phyloP scores from a whole-genome alignment of 768 basidiomycete species.

The Asterophora parasitica region DNA sequence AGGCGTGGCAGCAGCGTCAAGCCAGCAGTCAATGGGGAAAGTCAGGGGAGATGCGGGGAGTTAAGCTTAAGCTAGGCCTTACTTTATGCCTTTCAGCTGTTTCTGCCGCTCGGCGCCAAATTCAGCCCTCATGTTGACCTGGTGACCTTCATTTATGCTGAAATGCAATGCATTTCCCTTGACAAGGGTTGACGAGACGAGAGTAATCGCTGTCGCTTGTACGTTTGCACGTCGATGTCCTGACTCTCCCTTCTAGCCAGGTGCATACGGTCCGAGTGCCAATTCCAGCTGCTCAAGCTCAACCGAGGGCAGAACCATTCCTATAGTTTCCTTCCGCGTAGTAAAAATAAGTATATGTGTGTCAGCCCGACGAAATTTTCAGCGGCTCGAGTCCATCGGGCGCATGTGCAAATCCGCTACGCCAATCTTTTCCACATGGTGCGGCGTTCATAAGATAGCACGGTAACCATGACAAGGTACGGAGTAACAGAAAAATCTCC shows the following conservation, averaged over 20 bases:
- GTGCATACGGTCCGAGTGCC: constrained; percentile 3
- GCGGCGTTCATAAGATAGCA: constrained; percentile 1
- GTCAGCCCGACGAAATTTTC: not conserved
- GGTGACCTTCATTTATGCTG: constrained; percentile 12
- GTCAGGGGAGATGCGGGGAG: constrained; percentile 12
- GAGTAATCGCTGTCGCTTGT: constrained; percentile 14
- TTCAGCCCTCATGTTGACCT: constrained; percentile 9
- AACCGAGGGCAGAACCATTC: not conserved
- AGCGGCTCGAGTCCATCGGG: not conserved
- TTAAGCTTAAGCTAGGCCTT: constrained; percentile 3
- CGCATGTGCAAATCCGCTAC: not conserved
- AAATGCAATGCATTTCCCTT: constrained; percentile 7
- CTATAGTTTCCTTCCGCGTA: not conserved
- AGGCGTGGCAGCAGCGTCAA: not conserved
- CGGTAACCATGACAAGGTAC: not conserved
- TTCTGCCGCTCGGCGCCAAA: constrained; percentile 3
- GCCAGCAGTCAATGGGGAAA: not conserved
- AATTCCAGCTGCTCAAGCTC: not conserved
- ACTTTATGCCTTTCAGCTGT: constrained; percentile 8
- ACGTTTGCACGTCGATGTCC: constrained; percentile 14
- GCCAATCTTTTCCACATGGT: not conserved
- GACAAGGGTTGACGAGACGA: constrained; percentile 9
- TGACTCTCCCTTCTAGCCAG: constrained; percentile 9
- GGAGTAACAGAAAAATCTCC: too few species aligned
- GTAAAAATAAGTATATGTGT: not conserved